Evolutionary conservation across 345 rosid genomes (phyloP).

Genomic region (Linum tenue): DNA sequence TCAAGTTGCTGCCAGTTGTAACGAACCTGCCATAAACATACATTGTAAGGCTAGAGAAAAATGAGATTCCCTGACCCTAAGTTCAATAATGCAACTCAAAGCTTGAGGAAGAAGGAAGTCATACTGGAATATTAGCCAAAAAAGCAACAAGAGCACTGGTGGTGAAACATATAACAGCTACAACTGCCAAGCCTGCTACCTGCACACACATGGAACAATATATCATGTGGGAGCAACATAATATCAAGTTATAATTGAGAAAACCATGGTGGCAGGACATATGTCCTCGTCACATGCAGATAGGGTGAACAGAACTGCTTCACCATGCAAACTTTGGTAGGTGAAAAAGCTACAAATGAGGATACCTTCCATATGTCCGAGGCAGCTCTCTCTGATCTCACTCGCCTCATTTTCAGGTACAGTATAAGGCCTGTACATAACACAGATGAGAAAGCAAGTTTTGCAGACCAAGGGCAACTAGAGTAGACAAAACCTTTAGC

Average conservation of each 20-base stretch:
- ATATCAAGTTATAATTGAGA: not conserved
- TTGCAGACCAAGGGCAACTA: too few species aligned
- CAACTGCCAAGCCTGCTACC: constrained; percentile 33
- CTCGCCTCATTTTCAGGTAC: constrained; percentile 21
- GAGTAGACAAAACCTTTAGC: too few species aligned
- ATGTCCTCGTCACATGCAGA: too few species aligned
- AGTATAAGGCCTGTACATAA: constrained; percentile 22
- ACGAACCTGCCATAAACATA: constrained; percentile 23
- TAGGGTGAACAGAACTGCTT: too few species aligned
- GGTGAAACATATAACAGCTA: constrained; percentile 29
- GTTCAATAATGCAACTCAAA: not conserved
- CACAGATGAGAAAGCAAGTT: not conserved
- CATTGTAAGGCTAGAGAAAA: not conserved
- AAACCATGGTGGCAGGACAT: not conserved
- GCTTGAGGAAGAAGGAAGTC: constrained; percentile 5
- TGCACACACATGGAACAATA: constrained; percentile 10
- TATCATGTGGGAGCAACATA: not conserved
- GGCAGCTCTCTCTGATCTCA: constrained; percentile 28
- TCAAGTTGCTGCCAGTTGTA: constrained; percentile 20
- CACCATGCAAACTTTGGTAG: not conserved
- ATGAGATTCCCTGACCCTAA: not conserved
- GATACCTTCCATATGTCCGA: constrained; percentile 33
- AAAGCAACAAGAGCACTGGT: constrained; percentile 29
- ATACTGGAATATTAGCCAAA: constrained; percentile 27
- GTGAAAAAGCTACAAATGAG: not conserved